Percentiles rank a stretch among this genome's conserved stretches.
These are phyloP conservation scores for Tuber umbilicatum DNA, from an alignment of 495 filamentous ascomycete species.

Conservation along the genomic window DNA sequence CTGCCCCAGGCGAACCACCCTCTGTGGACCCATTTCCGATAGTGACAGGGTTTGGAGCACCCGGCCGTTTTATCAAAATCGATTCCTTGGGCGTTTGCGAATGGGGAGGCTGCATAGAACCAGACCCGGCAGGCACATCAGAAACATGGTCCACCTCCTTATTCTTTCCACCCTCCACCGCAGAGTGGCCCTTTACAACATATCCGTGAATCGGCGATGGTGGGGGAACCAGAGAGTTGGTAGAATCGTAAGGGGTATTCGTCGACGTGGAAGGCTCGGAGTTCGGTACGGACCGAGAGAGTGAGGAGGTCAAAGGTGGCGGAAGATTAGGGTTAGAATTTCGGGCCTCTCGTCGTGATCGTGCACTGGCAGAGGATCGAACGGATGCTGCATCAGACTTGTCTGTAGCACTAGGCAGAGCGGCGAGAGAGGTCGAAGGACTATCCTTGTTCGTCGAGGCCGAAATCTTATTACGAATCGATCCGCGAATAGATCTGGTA, in stretches of 20 bases:
- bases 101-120: slow-evolving; percentile 46
- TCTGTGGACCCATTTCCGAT: slow-evolving; percentile 43
- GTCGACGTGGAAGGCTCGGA: slow-evolving; percentile 47
- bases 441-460: slow-evolving; percentile 61
- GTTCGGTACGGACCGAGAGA: slow-evolving; percentile 16
- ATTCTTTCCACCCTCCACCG: slow-evolving; percentile 69
- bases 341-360: slow-evolving; percentile 41
- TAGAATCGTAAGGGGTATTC: slow-evolving; percentile 43
- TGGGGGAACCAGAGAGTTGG: slow-evolving; percentile 63
- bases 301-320: slow-evolving; percentile 36
- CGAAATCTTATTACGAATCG: slow-evolving; percentile 69
- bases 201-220: slow-evolving; percentile 81
- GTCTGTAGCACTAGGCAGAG: slow-evolving; percentile 58
- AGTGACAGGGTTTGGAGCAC: slow-evolving; percentile 50
- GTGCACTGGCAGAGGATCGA: slow-evolving; percentile 41
- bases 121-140: slow-evolving; percentile 75
- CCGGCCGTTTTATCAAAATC: slow-evolving; percentile 75
- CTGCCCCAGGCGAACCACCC: slow-evolving; percentile 42
- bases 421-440: slow-evolving; percentile 64
- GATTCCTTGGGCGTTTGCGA: slow-evolving; percentile 60
- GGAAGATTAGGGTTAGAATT: slow-evolving; percentile 40
- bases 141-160: slow-evolving; percentile 94
- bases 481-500: slow-evolving; percentile 69
- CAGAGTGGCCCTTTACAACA: slow-evolving; percentile 66
- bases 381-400: slow-evolving; percentile 69